These are phyloP conservation scores for Acer negundo DNA, from an alignment of 345 rosid genomes.

Conservation along the genomic window DNA sequence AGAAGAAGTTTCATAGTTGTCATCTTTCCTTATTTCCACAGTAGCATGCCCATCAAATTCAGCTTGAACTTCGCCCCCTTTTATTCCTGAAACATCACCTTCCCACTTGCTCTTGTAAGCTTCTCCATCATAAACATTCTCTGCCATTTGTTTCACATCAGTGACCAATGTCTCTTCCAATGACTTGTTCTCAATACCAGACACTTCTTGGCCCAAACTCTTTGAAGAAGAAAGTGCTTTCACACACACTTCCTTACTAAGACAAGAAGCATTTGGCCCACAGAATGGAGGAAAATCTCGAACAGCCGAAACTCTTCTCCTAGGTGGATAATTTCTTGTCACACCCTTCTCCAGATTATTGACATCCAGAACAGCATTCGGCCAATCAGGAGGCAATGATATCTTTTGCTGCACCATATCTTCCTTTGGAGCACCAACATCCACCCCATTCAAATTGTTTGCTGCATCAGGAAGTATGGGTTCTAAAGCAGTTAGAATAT, in stretches of 20 bases:
- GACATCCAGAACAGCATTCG: neutral
- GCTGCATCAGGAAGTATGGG: conserved; percentile 12
- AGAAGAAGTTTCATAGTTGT: conserved; percentile 22
- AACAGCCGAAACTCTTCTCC: conserved; percentile 46
- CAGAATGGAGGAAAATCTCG: conserved; percentile 59
- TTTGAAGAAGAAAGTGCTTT: conserved; percentile 17
- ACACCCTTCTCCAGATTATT: conserved; percentile 13
- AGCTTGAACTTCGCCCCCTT: conserved; percentile 16
- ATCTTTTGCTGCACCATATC: conserved; percentile 5
- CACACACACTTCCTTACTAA: conserved; percentile 17
- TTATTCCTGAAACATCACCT: conserved; percentile 10
- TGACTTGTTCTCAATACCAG: conserved; percentile 16
- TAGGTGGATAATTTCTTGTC: conserved; percentile 41
- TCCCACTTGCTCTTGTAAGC: conserved; percentile 9
- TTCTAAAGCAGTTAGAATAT: conserved; percentile 8
- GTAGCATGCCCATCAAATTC: conserved; percentile 16
- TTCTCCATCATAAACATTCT: conserved; percentile 23
- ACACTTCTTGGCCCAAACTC: conserved; percentile 28
- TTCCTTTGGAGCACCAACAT: conserved; percentile 20
- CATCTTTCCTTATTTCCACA: conserved; percentile 20
- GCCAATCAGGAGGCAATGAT: neutral
- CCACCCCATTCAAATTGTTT: conserved; percentile 13
- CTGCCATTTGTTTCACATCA: conserved; percentile 26
- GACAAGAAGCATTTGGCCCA: conserved; percentile 42
- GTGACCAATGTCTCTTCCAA: conserved; percentile 15